Conservation (phyloP, 306 rosid genomes). For the Sphenostylis stenocarpa region DNA sequence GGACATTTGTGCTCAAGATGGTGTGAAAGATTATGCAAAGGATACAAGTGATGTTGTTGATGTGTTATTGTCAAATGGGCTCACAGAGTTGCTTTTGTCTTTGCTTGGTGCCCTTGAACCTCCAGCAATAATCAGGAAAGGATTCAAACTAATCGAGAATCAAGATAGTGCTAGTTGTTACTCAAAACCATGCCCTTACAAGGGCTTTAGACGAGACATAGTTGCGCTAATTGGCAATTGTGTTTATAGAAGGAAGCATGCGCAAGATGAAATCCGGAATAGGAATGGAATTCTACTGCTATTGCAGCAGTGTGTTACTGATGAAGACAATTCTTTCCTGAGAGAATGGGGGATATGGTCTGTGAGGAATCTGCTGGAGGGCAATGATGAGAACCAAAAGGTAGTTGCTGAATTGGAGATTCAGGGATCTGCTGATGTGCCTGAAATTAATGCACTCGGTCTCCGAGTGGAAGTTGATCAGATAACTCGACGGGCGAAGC, state of each 20-base stretch:
- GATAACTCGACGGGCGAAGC: constrained; percentile 64
- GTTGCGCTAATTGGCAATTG: constrained; percentile 75
- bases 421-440: constrained; percentile 65
- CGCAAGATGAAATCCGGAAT: constrained; percentile 64
- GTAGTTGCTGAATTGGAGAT: constrained; percentile 68
- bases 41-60: constrained; percentile 48
- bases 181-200: constrained; percentile 59
- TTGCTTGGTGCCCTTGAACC: constrained; percentile 74
- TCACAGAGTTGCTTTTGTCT: constrained; percentile 51
- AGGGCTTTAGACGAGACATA: constrained; percentile 71
- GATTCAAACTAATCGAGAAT: constrained; percentile 47
- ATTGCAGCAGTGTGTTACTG: constrained; percentile 79
- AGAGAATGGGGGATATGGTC: constrained; percentile 93
- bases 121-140: constrained; percentile 63
- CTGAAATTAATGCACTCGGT: constrained; percentile 69
- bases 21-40: constrained; percentile 24
- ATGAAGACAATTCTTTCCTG: constrained; percentile 73
- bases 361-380: constrained; percentile 73
- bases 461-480: constrained; percentile 72
- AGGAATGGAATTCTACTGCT: constrained; percentile 65
- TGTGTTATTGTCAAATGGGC: constrained; percentile 53
- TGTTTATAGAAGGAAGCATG: constrained; percentile 54
- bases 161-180: constrained; percentile 28
- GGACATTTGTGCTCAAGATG: constrained; percentile 65
- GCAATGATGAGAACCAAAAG: constrained; percentile 66